Evolutionary conservation across 306 rosid species (phyloP).

Genomic region (Vachellia collinsii): DNA sequence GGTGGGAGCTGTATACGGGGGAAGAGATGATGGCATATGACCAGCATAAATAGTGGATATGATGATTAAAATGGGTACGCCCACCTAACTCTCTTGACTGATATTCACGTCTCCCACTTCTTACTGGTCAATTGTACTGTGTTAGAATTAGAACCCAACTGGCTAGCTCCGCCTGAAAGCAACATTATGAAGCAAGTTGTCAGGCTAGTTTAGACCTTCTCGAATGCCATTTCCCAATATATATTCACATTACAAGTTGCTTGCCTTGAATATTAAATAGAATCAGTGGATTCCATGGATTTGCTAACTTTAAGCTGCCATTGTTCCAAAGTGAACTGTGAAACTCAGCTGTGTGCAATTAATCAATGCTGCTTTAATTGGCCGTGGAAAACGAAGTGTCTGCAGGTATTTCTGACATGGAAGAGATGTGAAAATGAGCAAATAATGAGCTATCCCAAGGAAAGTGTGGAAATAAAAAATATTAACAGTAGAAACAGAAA

Average conservation of each 20-base stretch:
- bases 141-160: not conserved
- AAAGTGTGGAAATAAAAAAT: not conserved
- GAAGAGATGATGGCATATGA: too few relatives aligned
- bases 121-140: not conserved
- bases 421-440: not conserved
- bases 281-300: not conserved
- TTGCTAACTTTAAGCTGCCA: not conserved
- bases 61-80: constrained; percentile 17
- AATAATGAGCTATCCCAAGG: not conserved
- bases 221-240: not conserved
- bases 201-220: not conserved
- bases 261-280: not conserved
- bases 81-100: not conserved
- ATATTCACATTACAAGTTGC: not conserved
- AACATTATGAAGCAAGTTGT: not conserved
- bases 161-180: constrained; percentile 7
- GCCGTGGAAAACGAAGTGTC: not conserved
- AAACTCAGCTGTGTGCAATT: not conserved
- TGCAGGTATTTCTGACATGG: not conserved
- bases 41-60: not conserved
- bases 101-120: not conserved
- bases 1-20: not conserved
- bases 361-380: not conserved
- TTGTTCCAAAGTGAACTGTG: not conserved
- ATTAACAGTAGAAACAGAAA: too few relatives aligned